Evolutionary conservation across 257 asterid genomes (phyloP), one percentile per base, ranked within the genome.

Genomic region (Petunia axillaris): DNA sequence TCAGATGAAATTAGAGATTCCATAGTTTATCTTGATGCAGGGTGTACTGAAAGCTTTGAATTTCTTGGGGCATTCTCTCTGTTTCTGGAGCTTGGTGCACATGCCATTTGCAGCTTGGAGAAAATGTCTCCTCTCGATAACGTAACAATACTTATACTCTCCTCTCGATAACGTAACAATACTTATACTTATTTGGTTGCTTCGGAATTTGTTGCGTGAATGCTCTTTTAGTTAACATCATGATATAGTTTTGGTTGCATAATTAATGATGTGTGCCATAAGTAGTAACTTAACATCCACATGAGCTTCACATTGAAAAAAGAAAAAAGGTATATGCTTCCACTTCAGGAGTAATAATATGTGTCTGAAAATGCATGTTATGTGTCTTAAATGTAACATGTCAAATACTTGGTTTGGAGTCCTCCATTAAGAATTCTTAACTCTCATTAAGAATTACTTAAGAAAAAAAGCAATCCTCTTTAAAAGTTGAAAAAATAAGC

Each of bases 21-120:
- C 77, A 81, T 89, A 80, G 83, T 96, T 46, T 96, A 92, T 82
- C 84, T 94, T 86, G 99, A 96, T 96, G 97, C 97, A 81, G 99
- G 99, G 83, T 89, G 91, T 84, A 83, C 98, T 0, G 99, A 94
- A 87, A 89, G 98, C 88, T 94, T 92, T 86, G 94, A 94, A 87
- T 87, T 90, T 83, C 82, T 94, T 16, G 98, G 97, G 48, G 97
- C 95, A 10, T 90, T 88, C 81, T 90, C 99, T 73, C 84, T 92
- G 87, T 90, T 96, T 79, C 81, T 94, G 86, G 98, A 96, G 90
- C 93, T 96, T 35, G 98, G 98, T 41, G 98, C 98, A 74, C 88
- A 88, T 55, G 81, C 94, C 64, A 90, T 96, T 78, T 94, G 97
- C 87, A 91, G 97, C 90, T 89, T 96, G 93, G 99, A 96, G 88